Percentiles rank a stretch among this genome's conserved stretches.
phyloP scores from a whole-genome alignment of 495 filamentous ascomycete genomes.

The Hypoxylon lienhwacheense region DNA sequence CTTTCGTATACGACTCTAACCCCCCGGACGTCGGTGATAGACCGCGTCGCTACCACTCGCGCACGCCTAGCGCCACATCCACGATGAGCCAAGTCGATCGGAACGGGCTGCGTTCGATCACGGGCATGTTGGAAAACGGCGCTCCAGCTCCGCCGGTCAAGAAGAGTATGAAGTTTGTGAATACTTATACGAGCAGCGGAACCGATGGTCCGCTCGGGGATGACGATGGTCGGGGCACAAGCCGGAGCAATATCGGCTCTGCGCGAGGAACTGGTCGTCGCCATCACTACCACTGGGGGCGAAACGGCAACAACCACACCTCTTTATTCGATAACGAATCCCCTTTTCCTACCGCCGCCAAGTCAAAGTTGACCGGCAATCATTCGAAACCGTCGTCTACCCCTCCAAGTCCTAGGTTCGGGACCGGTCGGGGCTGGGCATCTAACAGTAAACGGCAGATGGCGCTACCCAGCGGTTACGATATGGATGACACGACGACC shows the following conservation, averaged over 20 bases:
- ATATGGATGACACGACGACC: constrained; percentile 53
- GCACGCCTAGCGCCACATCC: constrained; percentile 92
- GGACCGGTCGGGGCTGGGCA: constrained; percentile 32
- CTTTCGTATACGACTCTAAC: constrained; percentile 98
- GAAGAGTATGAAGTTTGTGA: constrained; percentile 98
- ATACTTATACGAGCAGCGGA: constrained; percentile 66
- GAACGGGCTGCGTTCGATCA: constrained; percentile 60
- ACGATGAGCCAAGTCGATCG: constrained; percentile 81
- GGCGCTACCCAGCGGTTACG: constrained; percentile 50
- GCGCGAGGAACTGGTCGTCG: constrained; percentile 67
- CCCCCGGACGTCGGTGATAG: constrained; percentile 80
- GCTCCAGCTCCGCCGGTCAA: constrained; percentile 74
- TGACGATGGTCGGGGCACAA: constrained; percentile 61
- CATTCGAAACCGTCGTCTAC: constrained; percentile 62
- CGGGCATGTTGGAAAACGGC: constrained; percentile 62
- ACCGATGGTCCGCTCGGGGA: constrained; percentile 65
- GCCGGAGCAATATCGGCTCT: constrained; percentile 62
- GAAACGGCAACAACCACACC: constrained; percentile 65
- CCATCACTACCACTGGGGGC: constrained; percentile 75
- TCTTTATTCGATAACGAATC: constrained; percentile 79
- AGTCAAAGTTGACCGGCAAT: constrained; percentile 43
- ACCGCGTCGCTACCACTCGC: constrained; percentile 84
- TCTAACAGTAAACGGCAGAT: constrained; percentile 38
- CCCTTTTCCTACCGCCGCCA: constrained; percentile 56
- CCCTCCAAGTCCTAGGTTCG: constrained; percentile 56